Evolutionary conservation across 352 stramenopile species (phyloP).

Genomic region (Pythium phragmitis): DNA sequence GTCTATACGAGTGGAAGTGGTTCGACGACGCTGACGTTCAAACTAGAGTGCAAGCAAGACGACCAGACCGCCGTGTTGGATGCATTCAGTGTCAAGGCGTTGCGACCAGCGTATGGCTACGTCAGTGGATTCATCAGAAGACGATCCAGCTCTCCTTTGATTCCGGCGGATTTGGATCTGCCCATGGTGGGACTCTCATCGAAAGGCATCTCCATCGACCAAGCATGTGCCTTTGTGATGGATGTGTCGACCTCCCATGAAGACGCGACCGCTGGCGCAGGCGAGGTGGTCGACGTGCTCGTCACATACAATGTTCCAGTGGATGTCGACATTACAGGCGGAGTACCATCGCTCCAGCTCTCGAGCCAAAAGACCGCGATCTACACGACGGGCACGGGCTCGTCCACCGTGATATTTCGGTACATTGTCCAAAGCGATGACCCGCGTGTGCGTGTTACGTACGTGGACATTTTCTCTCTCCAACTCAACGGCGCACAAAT

Average conservation of each 20-base stretch:
- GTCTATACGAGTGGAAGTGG: slow-evolving; percentile 48
- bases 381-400: slow-evolving; percentile 47
- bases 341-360: slow-evolving; percentile 37
- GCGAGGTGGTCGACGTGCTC: slow-evolving; percentile 60
- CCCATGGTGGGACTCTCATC: slow-evolving; percentile 38
- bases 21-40: slow-evolving; percentile 49
- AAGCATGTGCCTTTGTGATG: slow-evolving; percentile 36
- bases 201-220: slow-evolving; percentile 60
- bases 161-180: slow-evolving; percentile 43
- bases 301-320: slow-evolving; percentile 51
- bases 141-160: slow-evolving; percentile 32
- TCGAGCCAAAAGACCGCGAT: slow-evolving; percentile 40
- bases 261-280: slow-evolving; percentile 48
- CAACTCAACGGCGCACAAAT: slow-evolving; percentile 45
- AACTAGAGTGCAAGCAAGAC: slow-evolving; percentile 32
- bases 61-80: slow-evolving; percentile 52
- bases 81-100: slow-evolving; percentile 30
- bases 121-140: slow-evolving; percentile 51
- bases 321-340: slow-evolving; percentile 35
- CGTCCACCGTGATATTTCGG: slow-evolving; percentile 40
- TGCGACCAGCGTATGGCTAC: slow-evolving; percentile 43
- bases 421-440: slow-evolving; percentile 58
- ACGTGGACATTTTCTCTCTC: slow-evolving; percentile 44
- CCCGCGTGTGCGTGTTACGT: slow-evolving; percentile 29
- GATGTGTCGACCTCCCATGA: slow-evolving; percentile 45